Percentiles rank a stretch among this genome's conserved stretches.
Evolutionary conservation across 2,329 filamentous ascomycete genomes (phyloP).

Genomic region (Cercospora brassicicola): DNA sequence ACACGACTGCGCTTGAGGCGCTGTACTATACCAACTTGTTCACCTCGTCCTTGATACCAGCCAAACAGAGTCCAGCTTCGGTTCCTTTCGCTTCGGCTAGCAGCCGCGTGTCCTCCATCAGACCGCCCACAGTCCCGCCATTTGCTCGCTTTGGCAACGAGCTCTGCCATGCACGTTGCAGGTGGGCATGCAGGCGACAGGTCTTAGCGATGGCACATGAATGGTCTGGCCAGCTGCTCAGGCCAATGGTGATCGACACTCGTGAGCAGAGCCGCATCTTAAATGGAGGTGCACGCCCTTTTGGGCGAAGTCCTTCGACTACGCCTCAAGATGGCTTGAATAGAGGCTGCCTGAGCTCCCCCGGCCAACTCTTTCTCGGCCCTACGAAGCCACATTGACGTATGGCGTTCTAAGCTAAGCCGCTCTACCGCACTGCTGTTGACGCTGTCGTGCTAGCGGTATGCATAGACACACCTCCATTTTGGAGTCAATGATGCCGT

Average conservation of each 20-base stretch:
- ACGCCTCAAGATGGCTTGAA: conserved; percentile 20
- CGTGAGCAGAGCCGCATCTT: conserved; percentile 25
- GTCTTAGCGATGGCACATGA: conserved; percentile 17
- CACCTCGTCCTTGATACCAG: neutral
- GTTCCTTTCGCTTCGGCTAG: conserved; percentile 2
- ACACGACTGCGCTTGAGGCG: conserved; percentile 24
- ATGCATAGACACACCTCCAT: conserved; percentile 9
- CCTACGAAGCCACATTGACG: conserved; percentile 20
- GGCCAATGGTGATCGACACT: conserved; percentile 18
- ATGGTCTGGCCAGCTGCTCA: neutral
- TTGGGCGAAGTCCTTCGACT: neutral
- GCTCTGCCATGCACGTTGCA: conserved; percentile 3
- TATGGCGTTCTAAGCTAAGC: conserved; percentile 18
- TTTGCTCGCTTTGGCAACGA: conserved; percentile 2
- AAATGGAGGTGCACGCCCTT: conserved; percentile 14
- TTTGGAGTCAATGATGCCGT: neutral
- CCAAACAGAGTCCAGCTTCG: conserved; percentile 1
- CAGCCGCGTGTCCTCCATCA: neutral
- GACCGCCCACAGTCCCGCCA: conserved; percentile 8
- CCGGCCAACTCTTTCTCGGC: neutral
- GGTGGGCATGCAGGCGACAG: conserved; percentile 3
- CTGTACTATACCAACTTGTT: conserved; percentile 24
- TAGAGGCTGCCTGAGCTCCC: conserved; percentile 21
- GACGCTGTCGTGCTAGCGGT: conserved; percentile 16
- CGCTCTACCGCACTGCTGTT: conserved; percentile 2